Evolutionary conservation across 306 rosid genomes (phyloP).

Genomic region (Lablab purpureus): DNA sequence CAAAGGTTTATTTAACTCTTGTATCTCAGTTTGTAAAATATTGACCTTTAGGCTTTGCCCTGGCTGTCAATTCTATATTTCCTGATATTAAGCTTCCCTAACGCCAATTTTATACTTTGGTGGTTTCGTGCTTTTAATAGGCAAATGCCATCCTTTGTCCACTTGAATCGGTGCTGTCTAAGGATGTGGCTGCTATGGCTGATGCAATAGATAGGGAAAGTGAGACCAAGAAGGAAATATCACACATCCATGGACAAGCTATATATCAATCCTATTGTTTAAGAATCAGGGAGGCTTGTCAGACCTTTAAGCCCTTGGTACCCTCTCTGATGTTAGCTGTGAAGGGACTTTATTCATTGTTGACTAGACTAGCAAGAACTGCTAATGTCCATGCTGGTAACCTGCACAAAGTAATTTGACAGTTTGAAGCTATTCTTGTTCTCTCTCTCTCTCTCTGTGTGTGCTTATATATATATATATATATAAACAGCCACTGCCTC

Average conservation of each 20-base stretch:
- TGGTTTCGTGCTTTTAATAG: conserved; percentile 55
- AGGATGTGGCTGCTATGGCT: conserved; percentile 92
- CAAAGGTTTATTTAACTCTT: conserved; percentile 66
- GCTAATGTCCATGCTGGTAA: conserved; percentile 98
- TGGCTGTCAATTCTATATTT: conserved; percentile 24
- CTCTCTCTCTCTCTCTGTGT: not conserved
- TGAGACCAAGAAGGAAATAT: conserved; percentile 82
- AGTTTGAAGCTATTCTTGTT: conserved; percentile 43
- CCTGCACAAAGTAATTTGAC: conserved; percentile 82
- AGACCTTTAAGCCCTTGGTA: conserved; percentile 77
- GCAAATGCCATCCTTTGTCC: conserved; percentile 90
- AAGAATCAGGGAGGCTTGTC: conserved; percentile 83
- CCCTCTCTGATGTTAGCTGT: conserved; percentile 77
- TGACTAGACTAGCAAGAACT: conserved; percentile 86
- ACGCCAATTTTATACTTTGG: conserved; percentile 45
- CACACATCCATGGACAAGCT: conserved; percentile 95
- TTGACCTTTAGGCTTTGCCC: conserved; percentile 10
- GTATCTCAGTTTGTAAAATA: conserved; percentile 25
- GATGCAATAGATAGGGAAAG: conserved; percentile 79
- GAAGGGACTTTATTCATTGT: conserved; percentile 85
- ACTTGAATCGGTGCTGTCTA: conserved; percentile 86
- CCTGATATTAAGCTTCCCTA: conserved; percentile 35
- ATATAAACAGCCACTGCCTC: not conserved
- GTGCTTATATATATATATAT: not conserved
- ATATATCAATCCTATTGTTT: conserved; percentile 86